A percentile compares a stretch with the other conserved stretches of the same genome.
Evolutionary conservation across 305 asterid genomes (phyloP).

Genomic region (Fraxinus sp.): DNA sequence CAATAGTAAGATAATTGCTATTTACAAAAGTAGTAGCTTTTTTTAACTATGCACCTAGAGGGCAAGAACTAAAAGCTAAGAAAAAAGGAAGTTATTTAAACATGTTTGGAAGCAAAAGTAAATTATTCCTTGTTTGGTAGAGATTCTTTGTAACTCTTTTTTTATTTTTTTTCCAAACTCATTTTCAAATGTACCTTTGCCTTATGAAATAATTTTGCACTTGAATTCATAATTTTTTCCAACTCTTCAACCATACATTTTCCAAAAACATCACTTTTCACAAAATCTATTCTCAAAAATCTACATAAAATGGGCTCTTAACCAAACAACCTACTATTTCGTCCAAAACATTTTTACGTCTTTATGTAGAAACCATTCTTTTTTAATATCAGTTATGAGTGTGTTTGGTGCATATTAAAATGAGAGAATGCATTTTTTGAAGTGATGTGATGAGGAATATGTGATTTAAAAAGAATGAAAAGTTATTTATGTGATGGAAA

Average conservation of each 20-base stretch:
- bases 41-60: not conserved
- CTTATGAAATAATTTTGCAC: not conserved
- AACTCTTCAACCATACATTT: not conserved
- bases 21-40: not conserved
- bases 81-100: not conserved
- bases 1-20: not conserved
- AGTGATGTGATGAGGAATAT: too few species aligned
- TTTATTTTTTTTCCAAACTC: not conserved
- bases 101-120: not conserved
- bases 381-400: not conserved
- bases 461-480: too few species aligned
- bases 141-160: not conserved
- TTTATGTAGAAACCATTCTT: not conserved
- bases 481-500: too few species aligned
- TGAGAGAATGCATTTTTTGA: too few species aligned
- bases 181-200: not conserved
- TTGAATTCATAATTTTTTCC: not conserved
- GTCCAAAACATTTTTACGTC: not conserved
- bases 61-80: not conserved
- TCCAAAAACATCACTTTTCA: not conserved
- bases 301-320: not conserved
- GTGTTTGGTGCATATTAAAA: too few species aligned
- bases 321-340: not conserved
- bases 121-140: not conserved
- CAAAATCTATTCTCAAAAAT: not conserved